Conservation (phyloP, 2,329 filamentous ascomycete genomes). For the Bipolaris victoriae region DNA sequence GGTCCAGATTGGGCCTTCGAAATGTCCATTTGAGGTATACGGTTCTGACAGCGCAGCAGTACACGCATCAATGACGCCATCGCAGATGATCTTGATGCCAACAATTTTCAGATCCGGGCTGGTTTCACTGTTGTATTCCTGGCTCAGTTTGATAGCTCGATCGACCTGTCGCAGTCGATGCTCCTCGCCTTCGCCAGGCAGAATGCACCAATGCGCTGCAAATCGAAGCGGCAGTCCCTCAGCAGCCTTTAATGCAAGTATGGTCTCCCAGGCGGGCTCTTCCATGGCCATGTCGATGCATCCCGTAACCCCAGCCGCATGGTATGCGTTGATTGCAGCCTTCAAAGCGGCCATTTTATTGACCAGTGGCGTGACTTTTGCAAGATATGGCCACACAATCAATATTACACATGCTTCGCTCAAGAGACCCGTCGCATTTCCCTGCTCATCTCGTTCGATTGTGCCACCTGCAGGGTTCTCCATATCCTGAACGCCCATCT, state of each 20-base stretch:
- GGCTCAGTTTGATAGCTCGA: constrained; percentile 56
- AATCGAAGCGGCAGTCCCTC: constrained; percentile 55
- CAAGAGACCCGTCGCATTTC: constrained; percentile 59
- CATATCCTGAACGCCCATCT: constrained; percentile 57
- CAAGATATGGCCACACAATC: constrained; percentile 62
- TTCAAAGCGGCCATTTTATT: constrained; percentile 57
- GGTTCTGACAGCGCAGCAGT: constrained; percentile 67
- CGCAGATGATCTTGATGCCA: constrained; percentile 69
- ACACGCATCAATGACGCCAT: constrained; percentile 70
- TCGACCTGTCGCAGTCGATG: constrained; percentile 59
- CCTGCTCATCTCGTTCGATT: constrained; percentile 57
- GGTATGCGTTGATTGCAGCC: constrained; percentile 58
- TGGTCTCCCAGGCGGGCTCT: constrained; percentile 60
- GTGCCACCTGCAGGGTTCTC: constrained; percentile 59
- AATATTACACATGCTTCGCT: constrained; percentile 61
- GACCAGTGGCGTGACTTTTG: constrained; percentile 55
- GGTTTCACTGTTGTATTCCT: constrained; percentile 53
- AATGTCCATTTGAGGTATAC: constrained; percentile 57
- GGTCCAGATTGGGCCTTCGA: constrained; percentile 62
- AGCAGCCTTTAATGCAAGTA: constrained; percentile 50
- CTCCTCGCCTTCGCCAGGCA: constrained; percentile 53
- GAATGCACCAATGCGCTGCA: constrained; percentile 64
- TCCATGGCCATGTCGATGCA: constrained; percentile 67
- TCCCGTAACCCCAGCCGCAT: constrained; percentile 60
- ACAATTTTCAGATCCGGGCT: constrained; percentile 60